Conservation (phyloP, 1,284 basidiomycete species). For the Ceratobasidium theobromae region DNA sequence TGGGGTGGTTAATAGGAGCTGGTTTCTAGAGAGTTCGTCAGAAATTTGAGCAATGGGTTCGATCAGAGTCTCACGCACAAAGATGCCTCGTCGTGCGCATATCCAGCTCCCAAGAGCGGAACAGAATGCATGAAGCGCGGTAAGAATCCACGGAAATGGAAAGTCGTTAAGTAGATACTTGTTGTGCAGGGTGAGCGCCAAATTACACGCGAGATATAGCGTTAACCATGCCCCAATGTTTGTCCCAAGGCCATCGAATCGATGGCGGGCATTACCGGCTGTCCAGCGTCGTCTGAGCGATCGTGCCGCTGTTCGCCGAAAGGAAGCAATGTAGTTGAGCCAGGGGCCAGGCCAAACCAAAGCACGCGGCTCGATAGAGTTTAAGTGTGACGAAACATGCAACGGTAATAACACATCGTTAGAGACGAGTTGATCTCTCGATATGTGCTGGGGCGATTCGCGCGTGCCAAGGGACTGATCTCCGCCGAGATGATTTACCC, state of each 20-base stretch:
- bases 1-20: slow-evolving; percentile 58
- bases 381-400: neutral
- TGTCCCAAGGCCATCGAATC: neutral
- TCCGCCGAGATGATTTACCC: neutral
- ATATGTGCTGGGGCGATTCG: neutral
- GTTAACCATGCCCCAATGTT: slow-evolving; percentile 57
- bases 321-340: neutral
- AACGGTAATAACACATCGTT: neutral
- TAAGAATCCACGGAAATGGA: slow-evolving; percentile 90
- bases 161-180: slow-evolving; percentile 86
- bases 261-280: neutral
- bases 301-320: neutral
- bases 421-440: neutral
- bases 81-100: slow-evolving; percentile 61
- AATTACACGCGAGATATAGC: slow-evolving; percentile 87
- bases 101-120: slow-evolving; percentile 77
- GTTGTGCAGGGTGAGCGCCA: slow-evolving; percentile 88
- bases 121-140: slow-evolving; percentile 82
- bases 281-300: neutral
- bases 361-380: neutral
- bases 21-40: slow-evolving; percentile 46
- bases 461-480: neutral
- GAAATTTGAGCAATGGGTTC: neutral
- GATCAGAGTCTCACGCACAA: slow-evolving; percentile 43
- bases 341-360: neutral